Evolutionary conservation across 495 filamentous ascomycete species (phyloP).

Genomic region (Xeromyces bisporus): DNA sequence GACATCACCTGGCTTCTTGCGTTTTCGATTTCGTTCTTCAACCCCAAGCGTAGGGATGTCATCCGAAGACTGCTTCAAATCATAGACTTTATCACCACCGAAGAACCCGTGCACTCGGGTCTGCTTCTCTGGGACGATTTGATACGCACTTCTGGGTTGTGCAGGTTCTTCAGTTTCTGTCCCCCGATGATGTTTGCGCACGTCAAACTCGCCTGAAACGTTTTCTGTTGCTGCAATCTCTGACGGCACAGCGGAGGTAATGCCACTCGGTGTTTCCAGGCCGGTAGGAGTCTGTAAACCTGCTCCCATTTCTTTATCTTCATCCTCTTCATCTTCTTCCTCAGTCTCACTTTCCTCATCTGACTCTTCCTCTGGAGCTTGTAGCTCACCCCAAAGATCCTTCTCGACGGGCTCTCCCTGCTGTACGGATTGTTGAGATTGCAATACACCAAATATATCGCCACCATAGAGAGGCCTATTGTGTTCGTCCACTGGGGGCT

Average conservation of each 20-base stretch:
- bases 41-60: constrained; percentile 58
- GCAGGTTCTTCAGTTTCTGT: constrained; percentile 74
- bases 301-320: constrained; percentile 44
- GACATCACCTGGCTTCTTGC: constrained; percentile 90
- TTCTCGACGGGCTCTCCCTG: constrained; percentile 72
- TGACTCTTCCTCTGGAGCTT: constrained; percentile 61
- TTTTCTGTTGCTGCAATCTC: constrained; percentile 57
- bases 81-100: constrained; percentile 82
- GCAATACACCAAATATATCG: constrained; percentile 78
- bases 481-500: constrained; percentile 84
- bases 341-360: constrained; percentile 61
- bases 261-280: constrained; percentile 63
- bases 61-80: constrained; percentile 41
- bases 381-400: constrained; percentile 86
- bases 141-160: constrained; percentile 62
- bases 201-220: constrained; percentile 74
- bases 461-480: constrained; percentile 81
- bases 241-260: constrained; percentile 62
- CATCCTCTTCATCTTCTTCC: constrained; percentile 51
- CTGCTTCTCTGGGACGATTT: constrained; percentile 76
- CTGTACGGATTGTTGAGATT: constrained; percentile 40
- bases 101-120: constrained; percentile 83
- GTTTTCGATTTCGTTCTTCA: constrained; percentile 64
- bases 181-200: constrained; percentile 73
- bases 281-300: constrained; percentile 61